phyloP scores from a whole-genome alignment of 306 rosid species.

The Trifolium fragiferum region DNA sequence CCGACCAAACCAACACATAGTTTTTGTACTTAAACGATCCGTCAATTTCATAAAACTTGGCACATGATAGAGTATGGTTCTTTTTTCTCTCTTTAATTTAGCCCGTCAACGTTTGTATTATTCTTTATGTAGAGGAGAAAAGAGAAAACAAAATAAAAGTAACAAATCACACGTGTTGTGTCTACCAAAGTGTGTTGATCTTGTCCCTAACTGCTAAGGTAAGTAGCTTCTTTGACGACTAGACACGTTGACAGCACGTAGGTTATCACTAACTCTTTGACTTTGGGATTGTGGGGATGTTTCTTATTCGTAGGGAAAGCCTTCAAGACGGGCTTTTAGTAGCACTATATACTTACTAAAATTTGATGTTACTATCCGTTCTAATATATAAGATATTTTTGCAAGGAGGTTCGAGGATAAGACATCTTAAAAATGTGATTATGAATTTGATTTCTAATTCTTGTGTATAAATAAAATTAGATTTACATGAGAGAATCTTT shows the following conservation, averaged over 20 bases:
- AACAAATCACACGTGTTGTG: slow-evolving; percentile 54
- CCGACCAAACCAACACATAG: slow-evolving; percentile 39
- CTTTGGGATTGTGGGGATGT: slow-evolving; percentile 40
- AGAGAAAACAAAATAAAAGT: slow-evolving; percentile 5
- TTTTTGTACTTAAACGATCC: slow-evolving; percentile 34
- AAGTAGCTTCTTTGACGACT: slow-evolving; percentile 10
- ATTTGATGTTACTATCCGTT: too few species aligned
- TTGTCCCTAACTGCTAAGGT: slow-evolving; percentile 34
- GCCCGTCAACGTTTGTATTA: slow-evolving; percentile 27
- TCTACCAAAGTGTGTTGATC: slow-evolving; percentile 42
- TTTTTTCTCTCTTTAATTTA: neutral
- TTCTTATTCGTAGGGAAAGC: slow-evolving; percentile 28
- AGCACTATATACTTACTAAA: too few species aligned
- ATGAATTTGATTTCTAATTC: too few species aligned
- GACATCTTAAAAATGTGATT: too few species aligned
- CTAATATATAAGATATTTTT: too few species aligned
- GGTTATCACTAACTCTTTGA: slow-evolving; percentile 20
- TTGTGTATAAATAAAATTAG: too few species aligned
- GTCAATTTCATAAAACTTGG: slow-evolving; percentile 29
- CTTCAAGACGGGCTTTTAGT: too few species aligned
- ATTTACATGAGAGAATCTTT: too few species aligned
- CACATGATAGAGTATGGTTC: slow-evolving; percentile 31
- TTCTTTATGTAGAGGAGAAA: neutral
- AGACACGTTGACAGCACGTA: slow-evolving; percentile 49
- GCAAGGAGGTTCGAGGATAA: too few species aligned